Percentiles rank a stretch among this genome's conserved stretches.
phyloP scores from a whole-genome alignment of 169 alveolate genomes.

The Miamiensis avidus region DNA sequence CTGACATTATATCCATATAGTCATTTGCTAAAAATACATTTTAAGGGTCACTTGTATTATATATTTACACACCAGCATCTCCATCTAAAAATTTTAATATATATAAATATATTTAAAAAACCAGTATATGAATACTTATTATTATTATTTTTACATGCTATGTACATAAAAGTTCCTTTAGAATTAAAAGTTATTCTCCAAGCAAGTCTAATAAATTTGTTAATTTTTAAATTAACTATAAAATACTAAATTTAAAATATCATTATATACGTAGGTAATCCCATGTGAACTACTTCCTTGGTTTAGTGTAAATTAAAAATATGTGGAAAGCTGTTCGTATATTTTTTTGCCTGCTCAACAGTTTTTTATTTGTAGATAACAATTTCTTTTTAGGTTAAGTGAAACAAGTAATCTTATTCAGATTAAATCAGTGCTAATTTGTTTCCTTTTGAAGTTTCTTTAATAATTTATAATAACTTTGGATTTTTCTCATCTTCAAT shows the following conservation, averaged over 20 bases:
- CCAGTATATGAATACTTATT: no score
- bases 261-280: no score
- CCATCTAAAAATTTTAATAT: neutral
- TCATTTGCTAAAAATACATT: no score
- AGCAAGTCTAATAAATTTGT: no score
- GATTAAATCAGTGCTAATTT: neutral
- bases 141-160: no score
- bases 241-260: no score
- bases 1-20: neutral
- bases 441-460: neutral
- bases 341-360: neutral
- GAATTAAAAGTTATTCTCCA: no score
- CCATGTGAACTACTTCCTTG: neutral
- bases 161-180: no score
- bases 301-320: neutral
- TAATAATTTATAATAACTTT: neutral
- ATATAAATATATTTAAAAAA: no score
- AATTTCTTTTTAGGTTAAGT: neutral
- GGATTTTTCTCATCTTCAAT: neutral
- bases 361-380: neutral
- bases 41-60: neutral
- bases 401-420: neutral
- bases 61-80: neutral
- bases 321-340: neutral
- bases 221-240: no score